Evolutionary conservation across 2,329 filamentous ascomycete genomes (phyloP).

Genomic region (Fonsecaea monophora): DNA sequence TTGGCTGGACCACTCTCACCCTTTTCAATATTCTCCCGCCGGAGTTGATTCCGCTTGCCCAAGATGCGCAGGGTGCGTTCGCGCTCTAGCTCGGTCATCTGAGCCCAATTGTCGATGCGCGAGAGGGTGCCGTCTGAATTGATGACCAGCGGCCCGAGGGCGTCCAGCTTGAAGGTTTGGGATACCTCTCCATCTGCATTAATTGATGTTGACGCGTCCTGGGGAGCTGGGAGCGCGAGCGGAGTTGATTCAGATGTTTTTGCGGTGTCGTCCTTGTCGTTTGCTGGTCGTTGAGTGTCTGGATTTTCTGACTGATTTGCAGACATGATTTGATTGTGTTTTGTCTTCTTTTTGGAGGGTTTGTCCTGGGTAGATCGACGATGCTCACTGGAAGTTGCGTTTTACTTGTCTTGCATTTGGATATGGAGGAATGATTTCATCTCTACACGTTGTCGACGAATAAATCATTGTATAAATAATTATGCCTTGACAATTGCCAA

Average conservation of each 20-base stretch:
- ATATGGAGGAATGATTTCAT: not conserved
- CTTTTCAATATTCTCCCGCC: slow-evolving; percentile 2
- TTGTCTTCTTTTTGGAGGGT: not conserved
- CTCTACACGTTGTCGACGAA: not conserved
- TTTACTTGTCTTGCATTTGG: too few relatives aligned
- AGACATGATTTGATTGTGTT: not conserved
- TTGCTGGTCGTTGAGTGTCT: not conserved
- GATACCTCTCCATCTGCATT: not conserved
- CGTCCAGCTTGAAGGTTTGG: slow-evolving; percentile 15
- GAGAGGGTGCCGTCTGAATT: slow-evolving; percentile 20
- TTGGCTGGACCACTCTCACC: not conserved
- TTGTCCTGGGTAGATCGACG: not conserved
- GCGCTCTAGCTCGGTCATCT: slow-evolving; percentile 10
- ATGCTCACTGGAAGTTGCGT: not conserved
- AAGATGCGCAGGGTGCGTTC: slow-evolving; percentile 15
- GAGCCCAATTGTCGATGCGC: slow-evolving; percentile 10
- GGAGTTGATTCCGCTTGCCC: slow-evolving; percentile 16
- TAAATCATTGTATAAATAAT: not conserved
- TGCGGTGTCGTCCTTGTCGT: not conserved
- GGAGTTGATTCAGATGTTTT: not conserved
- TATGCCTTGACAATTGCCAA: not conserved
- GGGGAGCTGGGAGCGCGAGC: not conserved
- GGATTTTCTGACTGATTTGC: not conserved
- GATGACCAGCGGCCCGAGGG: not conserved
- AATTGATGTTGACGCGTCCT: not conserved